Evolutionary conservation across 345 rosid species (phyloP).

Genomic region (Pseudoturritis turrita): DNA sequence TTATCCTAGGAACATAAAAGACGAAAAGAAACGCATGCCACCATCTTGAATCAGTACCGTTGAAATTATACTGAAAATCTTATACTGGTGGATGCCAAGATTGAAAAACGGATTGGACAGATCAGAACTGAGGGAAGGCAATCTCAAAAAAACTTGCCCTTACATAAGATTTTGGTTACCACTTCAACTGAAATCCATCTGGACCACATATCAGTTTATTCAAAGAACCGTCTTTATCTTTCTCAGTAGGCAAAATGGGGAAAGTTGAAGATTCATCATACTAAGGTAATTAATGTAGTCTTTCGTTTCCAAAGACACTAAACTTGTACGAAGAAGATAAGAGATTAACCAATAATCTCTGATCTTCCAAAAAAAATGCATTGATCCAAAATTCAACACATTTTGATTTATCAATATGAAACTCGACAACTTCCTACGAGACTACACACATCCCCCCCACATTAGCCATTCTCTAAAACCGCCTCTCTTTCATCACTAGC

Average conservation of each 20-base stretch:
- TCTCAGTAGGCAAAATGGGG: not conserved
- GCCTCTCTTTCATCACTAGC: not conserved
- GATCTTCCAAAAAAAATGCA: not conserved
- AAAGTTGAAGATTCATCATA: not conserved
- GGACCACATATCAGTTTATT: not conserved
- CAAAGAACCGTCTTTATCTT: not conserved
- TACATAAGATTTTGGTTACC: not conserved
- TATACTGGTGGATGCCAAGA: not conserved
- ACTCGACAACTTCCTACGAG: not conserved
- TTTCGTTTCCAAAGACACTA: not conserved
- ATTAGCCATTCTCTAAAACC: not conserved
- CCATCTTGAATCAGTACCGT: not conserved
- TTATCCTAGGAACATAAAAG: constrained; percentile 49
- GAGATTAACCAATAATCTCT: not conserved
- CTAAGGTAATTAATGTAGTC: not conserved
- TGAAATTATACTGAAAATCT: not conserved
- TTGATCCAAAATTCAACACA: not conserved
- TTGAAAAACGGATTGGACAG: not conserved
- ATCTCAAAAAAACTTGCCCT: not conserved
- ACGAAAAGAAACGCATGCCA: not conserved
- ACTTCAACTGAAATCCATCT: not conserved
- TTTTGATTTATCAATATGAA: constrained; percentile 1
- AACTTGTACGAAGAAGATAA: not conserved
- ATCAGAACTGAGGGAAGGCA: not conserved
- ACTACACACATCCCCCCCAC: not conserved